phyloP scores from a whole-genome alignment of 179 eudicot genomes.

The Corrigiola litoralis region DNA sequence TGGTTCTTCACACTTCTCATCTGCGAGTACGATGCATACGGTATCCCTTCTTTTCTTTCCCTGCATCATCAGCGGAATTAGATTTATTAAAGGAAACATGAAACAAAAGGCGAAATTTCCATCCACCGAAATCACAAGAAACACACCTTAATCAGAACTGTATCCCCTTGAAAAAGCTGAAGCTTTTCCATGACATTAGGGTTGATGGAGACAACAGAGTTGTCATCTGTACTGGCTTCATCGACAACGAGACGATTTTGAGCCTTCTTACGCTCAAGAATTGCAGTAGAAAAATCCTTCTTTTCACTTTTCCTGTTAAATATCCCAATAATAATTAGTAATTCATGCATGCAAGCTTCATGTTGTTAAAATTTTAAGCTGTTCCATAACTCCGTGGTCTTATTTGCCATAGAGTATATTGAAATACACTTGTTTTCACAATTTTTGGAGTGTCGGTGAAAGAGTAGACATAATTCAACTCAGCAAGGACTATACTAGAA shows the following conservation, averaged over 20 bases:
- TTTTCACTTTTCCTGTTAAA: slow-evolving; percentile 70
- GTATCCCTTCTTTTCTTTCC: slow-evolving; percentile 92
- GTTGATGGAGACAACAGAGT: slow-evolving; percentile 67
- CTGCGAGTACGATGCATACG: slow-evolving; percentile 85
- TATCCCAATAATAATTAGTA: too few species aligned
- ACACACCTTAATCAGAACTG: slow-evolving; percentile 62
- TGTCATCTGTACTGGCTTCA: slow-evolving; percentile 74
- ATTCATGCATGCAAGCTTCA: too few species aligned
- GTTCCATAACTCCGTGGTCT: too few species aligned
- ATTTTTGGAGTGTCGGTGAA: too few species aligned
- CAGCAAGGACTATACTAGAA: too few species aligned
- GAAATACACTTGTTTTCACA: too few species aligned
- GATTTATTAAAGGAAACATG: too few species aligned
- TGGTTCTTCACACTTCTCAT: slow-evolving; percentile 78
- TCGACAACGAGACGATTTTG: slow-evolving; percentile 74
- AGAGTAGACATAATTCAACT: too few species aligned
- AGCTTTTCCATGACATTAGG: slow-evolving; percentile 87
- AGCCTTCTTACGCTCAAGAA: slow-evolving; percentile 72
- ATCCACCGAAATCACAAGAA: neutral
- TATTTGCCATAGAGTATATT: too few species aligned
- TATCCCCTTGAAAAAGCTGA: slow-evolving; percentile 81
- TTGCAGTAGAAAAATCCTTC: slow-evolving; percentile 77
- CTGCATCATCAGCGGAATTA: too few species aligned
- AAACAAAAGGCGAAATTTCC: neutral
- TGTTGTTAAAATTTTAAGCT: too few species aligned